Evolutionary conservation across 495 filamentous ascomycete genomes (phyloP), one percentile per base, ranked within the genome.

Genomic region (Xylaria castorea): DNA sequence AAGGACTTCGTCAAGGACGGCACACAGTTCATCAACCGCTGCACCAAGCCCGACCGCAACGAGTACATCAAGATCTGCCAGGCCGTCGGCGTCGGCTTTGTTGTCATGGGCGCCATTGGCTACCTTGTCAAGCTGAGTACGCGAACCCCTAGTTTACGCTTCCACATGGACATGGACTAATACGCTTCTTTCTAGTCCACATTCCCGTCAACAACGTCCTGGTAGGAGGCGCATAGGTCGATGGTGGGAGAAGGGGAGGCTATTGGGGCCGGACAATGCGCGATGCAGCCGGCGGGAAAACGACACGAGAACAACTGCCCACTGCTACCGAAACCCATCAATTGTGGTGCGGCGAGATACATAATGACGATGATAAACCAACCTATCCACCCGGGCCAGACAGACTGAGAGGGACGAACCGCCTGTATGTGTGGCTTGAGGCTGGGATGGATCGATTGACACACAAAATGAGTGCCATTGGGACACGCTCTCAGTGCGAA

Each of bases 51-150:
- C 77, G 94, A 97, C 83, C 89, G 89, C 81, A 87, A 90, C 71
- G 94, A 97, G 78, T 98, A 97, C 85, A 88, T 97, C 78, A 94
- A 96, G 86, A 96, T 99, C 83, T 94, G 89, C 77, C 94, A 97
- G 83, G 95, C 96, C 72, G 96, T 99, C 72, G 96, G 95, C 75
- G 91, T 97, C 75, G 94, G 94, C 61, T 97, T 97, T 84, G 78
- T 97, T 38, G 89, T 72, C 40, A 72, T 72, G 83, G 75, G 78
- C 36, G 78, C 78, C 20, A 94, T 95, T 79, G 95, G 95, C 68
- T 98, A 96, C 85, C 84, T 97, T 66, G 92, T 98, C 77, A 99
- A 99, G 87, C 88, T 99, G 77, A 94, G 92, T 94, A 86, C 71
- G 90, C 83, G 20, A 32, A 66, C 18, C 74, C 64, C 11, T 61